These are phyloP conservation scores for Phytopythium kandeliae DNA, from an alignment of 352 stramenopile species.

Conservation along the genomic window DNA sequence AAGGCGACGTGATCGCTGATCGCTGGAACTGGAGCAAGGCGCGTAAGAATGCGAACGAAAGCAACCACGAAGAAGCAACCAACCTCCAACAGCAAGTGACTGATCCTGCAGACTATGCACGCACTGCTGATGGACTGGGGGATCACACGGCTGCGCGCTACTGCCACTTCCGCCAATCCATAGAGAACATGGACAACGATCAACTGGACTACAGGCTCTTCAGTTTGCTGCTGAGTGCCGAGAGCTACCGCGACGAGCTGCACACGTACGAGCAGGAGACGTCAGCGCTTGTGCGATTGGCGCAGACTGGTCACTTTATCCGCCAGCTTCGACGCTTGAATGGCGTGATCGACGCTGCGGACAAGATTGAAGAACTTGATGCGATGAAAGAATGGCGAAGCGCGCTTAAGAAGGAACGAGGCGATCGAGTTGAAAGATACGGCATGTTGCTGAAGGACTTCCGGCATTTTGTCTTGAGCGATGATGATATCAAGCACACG, in stretches of 20 bases:
- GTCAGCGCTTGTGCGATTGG: background rate
- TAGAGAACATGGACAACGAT: background rate
- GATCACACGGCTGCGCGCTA: conserved; percentile 1
- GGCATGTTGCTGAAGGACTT: background rate
- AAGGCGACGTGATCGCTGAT: too few relatives aligned
- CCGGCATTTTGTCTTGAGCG: background rate
- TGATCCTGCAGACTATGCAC: too few relatives aligned
- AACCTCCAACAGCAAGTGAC: too few relatives aligned
- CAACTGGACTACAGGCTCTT: background rate
- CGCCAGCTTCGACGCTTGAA: background rate
- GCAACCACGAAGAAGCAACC: too few relatives aligned
- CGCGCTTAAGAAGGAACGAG: background rate
- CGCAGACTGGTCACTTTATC: conserved; percentile 1
- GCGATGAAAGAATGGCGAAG: background rate
- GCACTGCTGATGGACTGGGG: background rate
- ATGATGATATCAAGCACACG: background rate
- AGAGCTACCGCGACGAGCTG: background rate
- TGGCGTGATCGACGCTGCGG: background rate
- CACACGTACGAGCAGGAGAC: conserved; percentile 1
- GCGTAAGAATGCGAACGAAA: too few relatives aligned
- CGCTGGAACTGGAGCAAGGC: too few relatives aligned
- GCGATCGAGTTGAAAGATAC: background rate
- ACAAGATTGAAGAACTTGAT: background rate
- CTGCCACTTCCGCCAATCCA: background rate
- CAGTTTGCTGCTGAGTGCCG: background rate